Conservation (phyloP, 2,329 filamentous ascomycete species). For the Ascochyta koolunga region DNA sequence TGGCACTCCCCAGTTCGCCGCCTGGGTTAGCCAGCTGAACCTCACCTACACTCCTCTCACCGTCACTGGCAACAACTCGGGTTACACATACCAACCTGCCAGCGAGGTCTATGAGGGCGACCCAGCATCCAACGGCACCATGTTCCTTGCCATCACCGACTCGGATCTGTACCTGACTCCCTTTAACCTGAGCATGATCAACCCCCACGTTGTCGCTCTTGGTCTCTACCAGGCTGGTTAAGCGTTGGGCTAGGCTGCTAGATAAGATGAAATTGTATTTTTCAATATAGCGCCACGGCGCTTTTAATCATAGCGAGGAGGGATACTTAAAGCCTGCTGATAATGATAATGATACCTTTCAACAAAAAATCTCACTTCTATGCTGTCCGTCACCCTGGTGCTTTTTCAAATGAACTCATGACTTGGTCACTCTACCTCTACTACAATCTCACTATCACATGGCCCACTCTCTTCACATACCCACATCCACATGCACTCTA, state of each 20-base stretch:
- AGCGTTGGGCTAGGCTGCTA: conserved; percentile 20
- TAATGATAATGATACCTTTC: not conserved
- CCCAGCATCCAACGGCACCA: conserved; percentile 75
- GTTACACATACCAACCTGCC: conserved; percentile 76
- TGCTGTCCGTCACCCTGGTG: too few species aligned
- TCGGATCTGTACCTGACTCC: conserved; percentile 71
- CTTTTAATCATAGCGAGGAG: not conserved
- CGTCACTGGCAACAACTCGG: conserved; percentile 66
- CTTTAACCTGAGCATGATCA: conserved; percentile 76
- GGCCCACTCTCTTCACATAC: too few species aligned
- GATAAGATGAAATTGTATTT: not conserved
- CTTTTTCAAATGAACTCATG: too few species aligned
- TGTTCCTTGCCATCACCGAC: conserved; percentile 80
- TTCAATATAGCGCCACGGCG: not conserved
- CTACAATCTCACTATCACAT: too few species aligned
- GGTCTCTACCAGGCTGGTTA: conserved; percentile 80
- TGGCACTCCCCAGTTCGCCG: conserved; percentile 67
- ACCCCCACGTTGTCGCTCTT: conserved; percentile 76
- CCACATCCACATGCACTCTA: too few species aligned
- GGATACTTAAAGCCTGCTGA: not conserved
- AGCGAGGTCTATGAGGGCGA: conserved; percentile 70
- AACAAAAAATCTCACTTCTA: too few species aligned
- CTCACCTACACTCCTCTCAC: conserved; percentile 62
- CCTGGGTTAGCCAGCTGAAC: conserved; percentile 77
- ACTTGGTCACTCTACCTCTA: too few species aligned